These are phyloP conservation scores for Cutaneotrichosporon mucoides DNA, from an alignment of 1,284 basidiomycete genomes.

Conservation along the genomic window DNA sequence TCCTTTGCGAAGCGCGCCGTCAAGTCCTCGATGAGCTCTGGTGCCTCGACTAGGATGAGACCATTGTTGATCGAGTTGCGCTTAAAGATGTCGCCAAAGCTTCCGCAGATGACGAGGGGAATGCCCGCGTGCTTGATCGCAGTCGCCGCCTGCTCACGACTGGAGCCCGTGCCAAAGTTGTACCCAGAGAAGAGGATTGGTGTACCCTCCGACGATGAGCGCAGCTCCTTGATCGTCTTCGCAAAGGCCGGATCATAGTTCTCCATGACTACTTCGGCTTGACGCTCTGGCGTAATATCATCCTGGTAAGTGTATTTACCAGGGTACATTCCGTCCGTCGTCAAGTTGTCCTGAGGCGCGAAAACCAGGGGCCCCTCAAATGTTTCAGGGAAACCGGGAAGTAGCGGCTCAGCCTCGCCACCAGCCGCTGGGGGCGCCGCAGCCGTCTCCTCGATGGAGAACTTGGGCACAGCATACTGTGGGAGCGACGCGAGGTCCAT, in stretches of 20 bases:
- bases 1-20: constrained; percentile 69
- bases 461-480: constrained; percentile 48
- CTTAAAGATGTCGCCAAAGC: constrained; percentile 99
- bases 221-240: constrained; percentile 62
- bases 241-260: constrained; percentile 95
- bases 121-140: constrained; percentile 92
- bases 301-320: constrained; percentile 99
- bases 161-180: constrained; percentile 98
- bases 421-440: constrained; percentile 26
- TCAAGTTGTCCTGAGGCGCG: constrained; percentile 93
- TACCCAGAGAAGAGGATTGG: constrained; percentile 86
- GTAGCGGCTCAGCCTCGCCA: constrained; percentile 62
- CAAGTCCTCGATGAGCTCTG: constrained; percentile 80
- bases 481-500: constrained; percentile 60
- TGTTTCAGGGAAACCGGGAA: constrained; percentile 72
- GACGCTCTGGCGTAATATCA: constrained; percentile 90
- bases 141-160: constrained; percentile 97
- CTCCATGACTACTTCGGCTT: constrained; percentile 93
- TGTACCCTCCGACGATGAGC: constrained; percentile 35
- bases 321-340: constrained; percentile 98
- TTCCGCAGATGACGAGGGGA: constrained; percentile 89
- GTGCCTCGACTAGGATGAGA: constrained; percentile 88
- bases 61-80: constrained; percentile 99
- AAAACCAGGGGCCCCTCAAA: constrained; percentile 87
- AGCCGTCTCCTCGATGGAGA: constrained; percentile 45